Evolutionary conservation across 2,329 filamentous ascomycete genomes (phyloP).

Genomic region (Arthrobotrys musiformis): DNA sequence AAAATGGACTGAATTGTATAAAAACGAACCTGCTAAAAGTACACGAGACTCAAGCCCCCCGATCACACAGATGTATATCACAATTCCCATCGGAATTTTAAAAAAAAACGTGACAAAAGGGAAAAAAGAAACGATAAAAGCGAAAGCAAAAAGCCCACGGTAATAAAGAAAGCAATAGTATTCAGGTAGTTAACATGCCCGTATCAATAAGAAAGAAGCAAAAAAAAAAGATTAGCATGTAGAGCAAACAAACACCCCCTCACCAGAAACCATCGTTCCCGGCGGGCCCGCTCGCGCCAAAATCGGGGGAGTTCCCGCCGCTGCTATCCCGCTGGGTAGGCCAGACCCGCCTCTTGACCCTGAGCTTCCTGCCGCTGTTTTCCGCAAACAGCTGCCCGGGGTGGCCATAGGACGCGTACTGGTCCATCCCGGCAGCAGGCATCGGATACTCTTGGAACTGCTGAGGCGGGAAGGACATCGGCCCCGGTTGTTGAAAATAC

Average conservation of each 20-base stretch:
- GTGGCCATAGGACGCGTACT: not conserved
- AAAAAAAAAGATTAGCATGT: not conserved
- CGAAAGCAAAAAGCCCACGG: not conserved
- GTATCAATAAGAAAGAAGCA: not conserved
- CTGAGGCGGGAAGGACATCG: not conserved
- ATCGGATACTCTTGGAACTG: not conserved
- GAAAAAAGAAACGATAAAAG: not conserved
- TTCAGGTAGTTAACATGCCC: not conserved
- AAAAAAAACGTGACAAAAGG: not conserved
- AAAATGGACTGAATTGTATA: conserved; percentile 24
- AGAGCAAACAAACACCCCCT: not conserved
- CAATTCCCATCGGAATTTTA: not conserved
- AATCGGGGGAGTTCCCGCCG: not conserved
- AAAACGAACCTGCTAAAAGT: conserved; percentile 53
- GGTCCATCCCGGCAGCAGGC: not conserved
- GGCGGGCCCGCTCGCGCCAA: not conserved
- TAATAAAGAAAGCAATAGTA: not conserved
- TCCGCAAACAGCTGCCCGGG: not conserved
- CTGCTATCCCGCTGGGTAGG: not conserved
- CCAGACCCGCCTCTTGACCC: conserved; percentile 1
- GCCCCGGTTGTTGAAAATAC: not conserved
- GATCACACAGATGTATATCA: conserved; percentile 20
- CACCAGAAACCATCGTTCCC: not conserved
- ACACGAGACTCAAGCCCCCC: conserved; percentile 40
- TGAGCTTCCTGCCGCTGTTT: conserved; percentile 1